Evolutionary conservation across 2,329 filamentous ascomycete genomes (phyloP).

Genomic region (Volutella citrinella): DNA sequence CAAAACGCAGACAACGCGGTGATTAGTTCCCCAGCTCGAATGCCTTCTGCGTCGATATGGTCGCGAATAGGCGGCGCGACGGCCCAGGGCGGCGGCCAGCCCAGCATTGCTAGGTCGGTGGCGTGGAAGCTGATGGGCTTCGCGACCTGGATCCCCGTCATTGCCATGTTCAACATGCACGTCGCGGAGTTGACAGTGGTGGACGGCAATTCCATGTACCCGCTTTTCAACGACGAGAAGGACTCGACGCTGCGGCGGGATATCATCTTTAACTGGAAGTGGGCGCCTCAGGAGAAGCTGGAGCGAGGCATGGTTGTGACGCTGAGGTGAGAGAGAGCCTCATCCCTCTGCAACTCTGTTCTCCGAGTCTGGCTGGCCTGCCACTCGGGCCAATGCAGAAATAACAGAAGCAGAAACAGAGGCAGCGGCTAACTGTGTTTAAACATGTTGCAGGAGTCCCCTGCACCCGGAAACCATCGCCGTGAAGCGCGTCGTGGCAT

Average conservation of each 20-base stretch:
- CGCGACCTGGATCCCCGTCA: constrained; percentile 59
- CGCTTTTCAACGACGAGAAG: constrained; percentile 67
- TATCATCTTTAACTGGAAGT: constrained; percentile 57
- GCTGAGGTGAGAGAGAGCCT: constrained; percentile 51
- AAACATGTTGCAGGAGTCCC: constrained; percentile 69
- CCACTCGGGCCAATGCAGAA: too few relatives aligned
- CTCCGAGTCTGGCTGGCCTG: too few relatives aligned
- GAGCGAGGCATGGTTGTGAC: constrained; percentile 73
- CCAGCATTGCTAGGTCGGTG: constrained; percentile 30
- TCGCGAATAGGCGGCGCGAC: constrained; percentile 21
- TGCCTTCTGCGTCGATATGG: constrained; percentile 38
- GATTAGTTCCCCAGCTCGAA: too few relatives aligned
- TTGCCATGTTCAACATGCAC: constrained; percentile 59
- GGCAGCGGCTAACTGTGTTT: too few relatives aligned
- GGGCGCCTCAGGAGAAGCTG: constrained; percentile 55
- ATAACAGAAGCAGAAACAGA: not conserved
- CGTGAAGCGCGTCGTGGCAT: constrained; percentile 79
- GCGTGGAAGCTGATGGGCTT: constrained; percentile 49
- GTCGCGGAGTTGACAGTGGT: constrained; percentile 58
- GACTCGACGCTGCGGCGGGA: constrained; percentile 54
- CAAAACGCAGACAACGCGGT: too few relatives aligned
- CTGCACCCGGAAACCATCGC: constrained; percentile 64
- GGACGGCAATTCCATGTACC: constrained; percentile 70
- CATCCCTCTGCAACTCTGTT: not conserved
- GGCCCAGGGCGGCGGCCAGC: constrained; percentile 15